Evolutionary conservation across 2,329 filamentous ascomycete genomes (phyloP).

Genomic region (Colletotrichum camelliae): DNA sequence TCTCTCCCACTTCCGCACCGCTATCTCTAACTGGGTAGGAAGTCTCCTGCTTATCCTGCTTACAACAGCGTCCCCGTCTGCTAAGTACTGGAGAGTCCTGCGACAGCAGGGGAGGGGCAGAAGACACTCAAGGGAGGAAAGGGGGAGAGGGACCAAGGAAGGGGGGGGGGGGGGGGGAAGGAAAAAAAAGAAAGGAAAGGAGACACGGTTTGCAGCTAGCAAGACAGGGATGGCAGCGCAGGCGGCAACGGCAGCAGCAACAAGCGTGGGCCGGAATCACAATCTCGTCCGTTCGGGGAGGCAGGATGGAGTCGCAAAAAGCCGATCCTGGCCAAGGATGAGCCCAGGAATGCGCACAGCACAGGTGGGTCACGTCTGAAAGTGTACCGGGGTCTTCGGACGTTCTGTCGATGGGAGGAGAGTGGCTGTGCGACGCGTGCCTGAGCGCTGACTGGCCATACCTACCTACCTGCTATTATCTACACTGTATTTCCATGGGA

Average conservation of each 20-base stretch:
- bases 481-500: too few relatives aligned
- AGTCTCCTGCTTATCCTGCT: background rate
- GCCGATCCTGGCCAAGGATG: too few relatives aligned
- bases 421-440: too few relatives aligned
- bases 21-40: background rate
- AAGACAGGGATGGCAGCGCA: background rate
- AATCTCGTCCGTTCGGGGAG: background rate
- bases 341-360: too few relatives aligned
- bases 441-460: too few relatives aligned
- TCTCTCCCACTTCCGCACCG: too few relatives aligned
- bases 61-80: too few relatives aligned
- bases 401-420: too few relatives aligned
- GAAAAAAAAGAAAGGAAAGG: slow-evolving; percentile 13
- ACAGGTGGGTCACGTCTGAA: too few relatives aligned
- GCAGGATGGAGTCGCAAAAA: too few relatives aligned
- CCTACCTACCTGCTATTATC: too few relatives aligned
- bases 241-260: background rate
- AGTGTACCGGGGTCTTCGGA: too few relatives aligned
- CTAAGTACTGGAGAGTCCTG: background rate
- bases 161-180: background rate
- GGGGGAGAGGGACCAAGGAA: background rate
- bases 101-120: background rate
- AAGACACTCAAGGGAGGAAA: slow-evolving; percentile 1
- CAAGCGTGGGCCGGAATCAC: background rate
- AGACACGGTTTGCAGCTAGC: slow-evolving; percentile 14